Evolutionary conservation across 805 yeast genomes (phyloP).

Genomic region (Candida ovalis): DNA sequence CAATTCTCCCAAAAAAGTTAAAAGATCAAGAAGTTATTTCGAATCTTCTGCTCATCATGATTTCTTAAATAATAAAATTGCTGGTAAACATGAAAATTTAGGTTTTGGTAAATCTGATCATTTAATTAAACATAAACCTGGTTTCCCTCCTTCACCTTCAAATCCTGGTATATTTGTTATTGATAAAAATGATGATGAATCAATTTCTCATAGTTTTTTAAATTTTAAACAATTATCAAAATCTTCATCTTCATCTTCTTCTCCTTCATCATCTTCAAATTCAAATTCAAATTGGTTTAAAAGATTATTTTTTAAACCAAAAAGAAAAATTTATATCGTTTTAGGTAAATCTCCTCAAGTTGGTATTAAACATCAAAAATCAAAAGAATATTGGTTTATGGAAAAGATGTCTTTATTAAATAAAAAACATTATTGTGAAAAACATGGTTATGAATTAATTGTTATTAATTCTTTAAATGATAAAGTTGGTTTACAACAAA

Average conservation of each 20-base stretch:
- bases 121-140: conserved; percentile 21
- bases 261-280: neutral
- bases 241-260: neutral
- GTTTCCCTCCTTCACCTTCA: conserved; percentile 25
- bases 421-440: conserved; percentile 44
- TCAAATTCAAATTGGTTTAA: conserved; percentile 4
- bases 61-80: conserved; percentile 21
- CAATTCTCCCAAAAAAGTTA: conserved; percentile 6
- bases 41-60: conserved; percentile 19
- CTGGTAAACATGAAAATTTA: conserved; percentile 20
- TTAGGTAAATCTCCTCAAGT: conserved; percentile 39
- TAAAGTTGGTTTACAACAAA: conserved; percentile 40
- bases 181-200: conserved; percentile 3
- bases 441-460: conserved; percentile 46
- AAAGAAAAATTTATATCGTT: conserved; percentile 33
- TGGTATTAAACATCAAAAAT: conserved; percentile 38
- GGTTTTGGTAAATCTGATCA: conserved; percentile 22
- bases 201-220: neutral
- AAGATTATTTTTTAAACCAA: conserved; percentile 14
- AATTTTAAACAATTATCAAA: neutral
- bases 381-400: conserved; percentile 41
- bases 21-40: conserved; percentile 7
- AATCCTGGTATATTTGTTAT: conserved; percentile 26
- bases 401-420: conserved; percentile 46
- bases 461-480: conserved; percentile 28